Evolutionary conservation across 371 early-diverging fungal species (phyloP).

Genomic region (Mortierella sp.): DNA sequence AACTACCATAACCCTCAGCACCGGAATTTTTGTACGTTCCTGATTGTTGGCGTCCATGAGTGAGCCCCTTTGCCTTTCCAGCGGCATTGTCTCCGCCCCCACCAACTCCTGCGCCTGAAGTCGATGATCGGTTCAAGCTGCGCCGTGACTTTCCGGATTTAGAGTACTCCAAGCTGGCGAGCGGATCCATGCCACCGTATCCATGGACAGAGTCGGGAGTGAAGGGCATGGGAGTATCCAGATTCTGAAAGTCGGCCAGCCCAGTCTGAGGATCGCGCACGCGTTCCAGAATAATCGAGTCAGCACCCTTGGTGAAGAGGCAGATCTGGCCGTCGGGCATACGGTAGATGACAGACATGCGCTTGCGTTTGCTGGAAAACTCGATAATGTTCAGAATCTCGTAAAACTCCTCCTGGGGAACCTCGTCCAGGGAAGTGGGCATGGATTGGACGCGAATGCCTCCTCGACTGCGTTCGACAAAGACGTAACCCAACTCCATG

Average conservation of each 20-base stretch:
- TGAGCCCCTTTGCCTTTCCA: neutral
- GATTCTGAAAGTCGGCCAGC: slow-evolving; percentile 27
- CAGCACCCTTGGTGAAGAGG: slow-evolving; percentile 87
- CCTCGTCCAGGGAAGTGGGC: slow-evolving; percentile 16
- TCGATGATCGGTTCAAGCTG: slow-evolving; percentile 23
- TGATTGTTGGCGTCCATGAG: neutral
- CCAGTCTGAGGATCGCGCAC: slow-evolving; percentile 52
- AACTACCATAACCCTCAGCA: slow-evolving; percentile 20
- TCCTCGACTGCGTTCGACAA: slow-evolving; percentile 76
- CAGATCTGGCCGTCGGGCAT: slow-evolving; percentile 70
- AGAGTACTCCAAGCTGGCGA: slow-evolving; percentile 40
- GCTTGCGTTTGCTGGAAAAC: slow-evolving; percentile 78
- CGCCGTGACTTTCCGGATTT: slow-evolving; percentile 32
- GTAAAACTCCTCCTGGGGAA: slow-evolving; percentile 46
- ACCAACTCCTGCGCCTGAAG: slow-evolving; percentile 27
- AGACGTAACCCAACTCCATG: slow-evolving; percentile 83
- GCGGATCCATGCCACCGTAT: slow-evolving; percentile 37
- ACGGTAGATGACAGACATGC: slow-evolving; percentile 76
- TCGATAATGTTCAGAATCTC: slow-evolving; percentile 75
- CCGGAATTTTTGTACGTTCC: neutral
- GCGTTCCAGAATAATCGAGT: slow-evolving; percentile 75
- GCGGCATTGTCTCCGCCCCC: neutral
- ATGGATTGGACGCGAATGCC: slow-evolving; percentile 48
- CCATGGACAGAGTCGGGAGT: slow-evolving; percentile 34
- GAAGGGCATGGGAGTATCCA: slow-evolving; percentile 42